A percentile compares a stretch with the other conserved stretches of the same genome.
Conservation (phyloP, 495 filamentous ascomycete genomes). For the Acidiella bohemica region DNA sequence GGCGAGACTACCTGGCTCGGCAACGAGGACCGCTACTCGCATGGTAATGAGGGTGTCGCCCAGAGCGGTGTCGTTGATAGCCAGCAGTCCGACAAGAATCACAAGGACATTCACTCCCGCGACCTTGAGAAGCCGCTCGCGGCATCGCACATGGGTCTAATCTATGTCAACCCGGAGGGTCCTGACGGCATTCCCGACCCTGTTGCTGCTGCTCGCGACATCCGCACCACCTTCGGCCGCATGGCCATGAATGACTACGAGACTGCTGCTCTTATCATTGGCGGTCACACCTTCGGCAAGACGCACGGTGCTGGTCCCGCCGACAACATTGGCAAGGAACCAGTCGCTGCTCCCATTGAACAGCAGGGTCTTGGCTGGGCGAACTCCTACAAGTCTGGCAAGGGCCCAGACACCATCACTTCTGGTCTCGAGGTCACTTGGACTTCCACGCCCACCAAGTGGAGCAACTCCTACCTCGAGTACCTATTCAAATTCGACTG, state of each 20-base stretch:
- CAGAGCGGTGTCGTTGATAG: constrained; percentile 35
- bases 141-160: constrained; percentile 57
- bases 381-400: constrained; percentile 44
- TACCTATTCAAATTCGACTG: constrained; percentile 67
- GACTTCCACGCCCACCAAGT: constrained; percentile 56
- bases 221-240: constrained; percentile 55
- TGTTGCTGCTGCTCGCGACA: constrained; percentile 50
- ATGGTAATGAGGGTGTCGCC: constrained; percentile 34
- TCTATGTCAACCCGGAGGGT: constrained; percentile 66
- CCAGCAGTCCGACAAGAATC: constrained; percentile 34
- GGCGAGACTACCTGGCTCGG: constrained; percentile 57
- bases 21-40: constrained; percentile 50
- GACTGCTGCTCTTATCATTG: constrained; percentile 60
- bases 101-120: constrained; percentile 43
- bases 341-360: constrained; percentile 47
- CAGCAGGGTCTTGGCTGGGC: constrained; percentile 55
- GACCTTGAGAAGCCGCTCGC: constrained; percentile 50
- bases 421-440: constrained; percentile 61
- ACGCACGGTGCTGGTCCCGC: constrained; percentile 53
- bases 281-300: constrained; percentile 63
- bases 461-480: constrained; percentile 53
- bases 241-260: constrained; percentile 74
- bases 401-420: constrained; percentile 54
- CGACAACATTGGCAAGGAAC: constrained; percentile 47
- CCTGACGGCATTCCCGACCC: constrained; percentile 57